Evolutionary conservation across 2,329 filamentous ascomycete species (phyloP), one percentile per base, ranked within the genome.

Genomic region (Verticillium isaacii): DNA sequence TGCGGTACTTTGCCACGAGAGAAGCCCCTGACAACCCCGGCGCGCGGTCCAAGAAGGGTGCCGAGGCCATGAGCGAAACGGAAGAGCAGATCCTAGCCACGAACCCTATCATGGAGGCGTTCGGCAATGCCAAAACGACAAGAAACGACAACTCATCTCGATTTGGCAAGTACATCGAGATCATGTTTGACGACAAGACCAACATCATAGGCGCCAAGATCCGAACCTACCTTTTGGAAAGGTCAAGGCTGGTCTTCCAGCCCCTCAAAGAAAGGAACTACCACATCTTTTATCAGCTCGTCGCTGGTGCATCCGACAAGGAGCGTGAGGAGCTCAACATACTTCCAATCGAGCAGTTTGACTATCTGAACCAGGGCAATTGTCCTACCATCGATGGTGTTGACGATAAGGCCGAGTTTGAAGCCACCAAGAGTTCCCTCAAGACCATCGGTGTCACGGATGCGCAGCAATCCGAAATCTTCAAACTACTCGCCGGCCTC

Each of bases 111-210:
- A 99, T 99, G 95, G 95, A 99, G 85, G 94, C 95, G 37, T 99
- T 99, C 73, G 95, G 95, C 75, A 99, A 99, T 80, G 95, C 95
- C 60, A 99, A 99, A 81, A 99, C 95, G n/a, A 99, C 95, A 12
- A 86, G 95, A 75, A 99, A 99, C 80, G 95, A 99, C 79, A 99
- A 99, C 79, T 99, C 95, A 55, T 99, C 95, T 52, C 88, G 95
- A 72, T 99, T 99, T 77, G 95, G 95, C 75, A 99, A 99, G 83
- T 99, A 99, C 77, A 98, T 99, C 70, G 95, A 99, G 80, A 99
- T 99, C 74, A 94, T 98, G 92, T 99, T 99, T 76, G 93, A 98
- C 78, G 87, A 92, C 66, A 86, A 89, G 71, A 97, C 92, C 65
- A 95, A 96, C 74, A 99, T 99, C 70, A 97, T 98, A 72, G 95